phyloP scores from a whole-genome alignment of 495 filamentous ascomycete species.

The Xylaria curta region DNA sequence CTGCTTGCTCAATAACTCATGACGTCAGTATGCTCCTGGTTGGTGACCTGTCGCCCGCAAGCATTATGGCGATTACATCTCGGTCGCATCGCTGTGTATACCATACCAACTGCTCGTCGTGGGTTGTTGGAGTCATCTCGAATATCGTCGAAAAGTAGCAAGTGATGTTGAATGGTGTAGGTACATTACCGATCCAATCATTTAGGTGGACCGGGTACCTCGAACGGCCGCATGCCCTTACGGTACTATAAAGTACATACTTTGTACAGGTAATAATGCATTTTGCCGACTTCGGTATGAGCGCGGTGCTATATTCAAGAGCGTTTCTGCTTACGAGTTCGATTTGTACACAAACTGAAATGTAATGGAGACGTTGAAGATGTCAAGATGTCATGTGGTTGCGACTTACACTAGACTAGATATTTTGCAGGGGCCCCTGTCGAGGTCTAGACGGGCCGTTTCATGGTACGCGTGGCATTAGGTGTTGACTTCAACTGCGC shows the following conservation, averaged over 20 bases:
- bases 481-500: no score
- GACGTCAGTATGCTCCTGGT: conserved; percentile 1
- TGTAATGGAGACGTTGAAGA: neutral
- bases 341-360: no score
- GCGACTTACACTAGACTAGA: neutral
- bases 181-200: neutral
- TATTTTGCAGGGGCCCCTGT: neutral
- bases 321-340: no score
- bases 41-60: neutral
- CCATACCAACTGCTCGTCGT: neutral
- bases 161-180: neutral
- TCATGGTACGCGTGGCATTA: no score
- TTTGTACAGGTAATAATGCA: no score
- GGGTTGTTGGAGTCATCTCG: neutral
- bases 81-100: neutral
- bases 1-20: neutral
- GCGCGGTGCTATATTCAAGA: neutral
- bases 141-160: conserved; percentile 7
- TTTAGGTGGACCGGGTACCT: no score
- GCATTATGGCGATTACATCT: neutral
- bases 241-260: no score
- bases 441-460: neutral
- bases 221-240: no score
- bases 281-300: neutral
- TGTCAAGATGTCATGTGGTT: neutral